Evolutionary conservation across 1,284 basidiomycete genomes (phyloP).

Genomic region (Tetrapyrgos nigripes): DNA sequence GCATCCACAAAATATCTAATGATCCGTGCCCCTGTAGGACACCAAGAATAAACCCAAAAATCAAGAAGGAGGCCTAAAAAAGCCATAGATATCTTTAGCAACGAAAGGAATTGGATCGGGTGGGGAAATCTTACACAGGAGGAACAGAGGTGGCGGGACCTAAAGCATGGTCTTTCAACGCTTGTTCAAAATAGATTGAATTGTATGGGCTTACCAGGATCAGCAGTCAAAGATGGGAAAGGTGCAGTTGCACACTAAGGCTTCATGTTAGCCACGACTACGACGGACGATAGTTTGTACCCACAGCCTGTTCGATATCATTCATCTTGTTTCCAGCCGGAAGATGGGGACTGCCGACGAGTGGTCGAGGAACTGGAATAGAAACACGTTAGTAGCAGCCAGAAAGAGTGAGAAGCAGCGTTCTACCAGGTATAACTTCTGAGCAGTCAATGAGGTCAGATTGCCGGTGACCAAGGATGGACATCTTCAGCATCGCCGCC

Average conservation of each 20-base stretch:
- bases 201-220: conserved; percentile 4
- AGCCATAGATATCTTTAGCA: background rate
- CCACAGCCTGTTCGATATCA: conserved; percentile 44
- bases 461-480: conserved; percentile 38
- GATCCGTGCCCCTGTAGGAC: too few species aligned
- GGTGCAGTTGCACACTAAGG: conserved; percentile 32
- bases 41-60: too few species aligned
- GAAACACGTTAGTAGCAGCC: background rate
- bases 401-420: conserved; percentile 33
- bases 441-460: conserved; percentile 42
- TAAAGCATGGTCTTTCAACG: too few species aligned
- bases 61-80: conserved; percentile 9
- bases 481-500: conserved; percentile 44
- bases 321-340: conserved; percentile 39
- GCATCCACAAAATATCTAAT: too few species aligned
- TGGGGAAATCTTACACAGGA: conserved; percentile 28
- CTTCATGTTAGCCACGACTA: background rate
- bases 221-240: conserved; percentile 35
- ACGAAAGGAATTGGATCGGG: background rate
- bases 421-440: conserved; percentile 44
- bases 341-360: conserved; percentile 28
- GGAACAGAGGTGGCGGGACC: conserved; percentile 32
- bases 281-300: background rate
- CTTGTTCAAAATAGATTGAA: too few species aligned
- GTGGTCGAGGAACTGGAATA: too few species aligned